phyloP scores from a whole-genome alignment of 768 basidiomycete genomes.

The Tylopilus intermedius region DNA sequence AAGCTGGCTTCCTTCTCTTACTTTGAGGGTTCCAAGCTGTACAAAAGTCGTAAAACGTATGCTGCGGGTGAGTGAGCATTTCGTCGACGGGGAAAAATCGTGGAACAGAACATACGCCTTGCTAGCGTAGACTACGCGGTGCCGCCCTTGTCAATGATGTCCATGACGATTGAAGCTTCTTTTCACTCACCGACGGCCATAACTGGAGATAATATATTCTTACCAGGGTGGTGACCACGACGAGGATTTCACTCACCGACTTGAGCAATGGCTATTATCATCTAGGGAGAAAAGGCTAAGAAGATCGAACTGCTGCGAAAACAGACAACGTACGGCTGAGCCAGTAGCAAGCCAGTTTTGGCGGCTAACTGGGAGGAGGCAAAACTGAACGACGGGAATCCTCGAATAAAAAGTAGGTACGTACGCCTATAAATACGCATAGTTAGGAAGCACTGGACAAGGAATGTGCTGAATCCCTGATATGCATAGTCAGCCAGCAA shows the following conservation, averaged over 20 bases:
- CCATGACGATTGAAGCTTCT: not conserved
- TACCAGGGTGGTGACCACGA: not conserved
- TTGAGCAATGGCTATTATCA: conserved; percentile 34
- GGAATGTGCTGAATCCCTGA: conserved; percentile 39
- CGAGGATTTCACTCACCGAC: conserved; percentile 25
- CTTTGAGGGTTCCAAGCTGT: conserved; percentile 40
- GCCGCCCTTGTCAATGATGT: conserved; percentile 2
- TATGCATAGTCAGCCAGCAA: not conserved
- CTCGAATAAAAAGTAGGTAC: not conserved
- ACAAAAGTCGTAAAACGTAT: conserved; percentile 36
- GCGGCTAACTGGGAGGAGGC: conserved; percentile 42
- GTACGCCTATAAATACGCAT: conserved; percentile 46
- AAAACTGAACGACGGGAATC: not conserved
- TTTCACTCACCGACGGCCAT: conserved; percentile 30
- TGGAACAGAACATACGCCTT: conserved; percentile 30
- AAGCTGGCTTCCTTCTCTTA: not conserved
- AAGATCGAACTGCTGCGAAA: not conserved
- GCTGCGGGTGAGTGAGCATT: conserved; percentile 12
- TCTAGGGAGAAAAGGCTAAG: conserved; percentile 1
- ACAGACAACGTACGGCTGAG: conserved; percentile 23
- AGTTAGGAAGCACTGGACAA: conserved; percentile 53
- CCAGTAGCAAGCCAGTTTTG: conserved; percentile 35
- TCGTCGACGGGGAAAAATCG: not conserved
- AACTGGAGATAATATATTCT: conserved; percentile 14
- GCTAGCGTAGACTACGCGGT: conserved; percentile 30